Base-by-base conservation (phyloP, 345 rosid genomes). In the Eucalyptus paniculata region DNA sequence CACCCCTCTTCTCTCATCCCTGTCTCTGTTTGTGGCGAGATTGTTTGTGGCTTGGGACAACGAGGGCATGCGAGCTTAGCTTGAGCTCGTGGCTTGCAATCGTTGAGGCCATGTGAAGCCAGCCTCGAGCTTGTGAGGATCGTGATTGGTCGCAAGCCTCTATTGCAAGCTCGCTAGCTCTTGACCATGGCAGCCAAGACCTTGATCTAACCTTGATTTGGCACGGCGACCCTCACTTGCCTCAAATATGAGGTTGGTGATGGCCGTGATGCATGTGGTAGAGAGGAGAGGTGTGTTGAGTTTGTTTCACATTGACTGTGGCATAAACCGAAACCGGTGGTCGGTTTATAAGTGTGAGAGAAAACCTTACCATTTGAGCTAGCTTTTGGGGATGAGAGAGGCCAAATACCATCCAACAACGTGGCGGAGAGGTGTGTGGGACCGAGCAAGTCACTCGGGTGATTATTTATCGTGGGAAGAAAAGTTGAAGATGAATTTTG, bases 291-390 rank as follows among this genome's bases (percentile, higher is more conserved):
- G 5, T 51, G 54, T 53, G 58, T 53, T 53, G 58, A 53, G 58
- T 19, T 53, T 19, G 10, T 53, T 0, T 53, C 24, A 21, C 58
- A 53, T 53, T 10, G 24, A 21, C 0, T 4, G 10, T 19, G 24
- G 9, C 9, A 53, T 53, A 21, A 21, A 53, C 2, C 0, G 0
- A 21, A 21, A 53, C 2, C 0, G 0, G 30, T 56, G 28, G 28
- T 10, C 13, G 28, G 30, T 56, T 56, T 56, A 56, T 56, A 56
- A 56, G 6, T 9, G 60, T 23, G 62, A 24, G 28, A 24, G 2
- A 56, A 56, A 9, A 24, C 2, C 1, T 56, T 10, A 24, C 4
- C 3, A 9, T 56, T 24, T 56, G 62, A 56, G 62, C 13, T 56
- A 56, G 12, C 26, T 54, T 54, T 54, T 4, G 28, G 5, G 26